Evolutionary conservation across 2,329 filamentous ascomycete genomes (phyloP).

Genomic region (Xylariaceae sp.): DNA sequence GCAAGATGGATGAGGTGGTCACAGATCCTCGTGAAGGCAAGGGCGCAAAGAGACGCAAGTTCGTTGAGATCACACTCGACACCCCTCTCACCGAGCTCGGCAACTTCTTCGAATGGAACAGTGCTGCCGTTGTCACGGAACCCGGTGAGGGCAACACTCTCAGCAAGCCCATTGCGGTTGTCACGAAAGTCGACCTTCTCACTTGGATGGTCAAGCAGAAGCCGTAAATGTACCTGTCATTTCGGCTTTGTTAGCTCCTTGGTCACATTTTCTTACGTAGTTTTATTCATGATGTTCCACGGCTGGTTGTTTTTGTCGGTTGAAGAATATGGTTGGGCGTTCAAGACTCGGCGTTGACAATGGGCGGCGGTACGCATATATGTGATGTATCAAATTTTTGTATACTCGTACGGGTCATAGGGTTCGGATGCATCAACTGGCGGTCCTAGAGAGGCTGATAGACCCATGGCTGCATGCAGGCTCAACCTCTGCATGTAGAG

Average conservation of each 20-base stretch:
- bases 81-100: conserved; percentile 79
- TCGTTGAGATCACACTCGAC: conserved; percentile 90
- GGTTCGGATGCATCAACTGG: conserved; percentile 21
- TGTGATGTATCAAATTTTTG: conserved; percentile 5
- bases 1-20: conserved; percentile 77
- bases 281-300: not conserved
- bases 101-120: conserved; percentile 98
- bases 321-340: conserved; percentile 1
- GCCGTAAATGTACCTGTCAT: conserved; percentile 15
- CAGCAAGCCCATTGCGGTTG: conserved; percentile 78
- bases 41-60: conserved; percentile 56
- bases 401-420: not conserved
- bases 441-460: conserved; percentile 14
- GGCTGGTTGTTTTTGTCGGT: conserved; percentile 4
- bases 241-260: not conserved
- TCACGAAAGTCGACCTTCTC: conserved; percentile 93
- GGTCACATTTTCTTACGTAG: not conserved
- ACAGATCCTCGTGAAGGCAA: conserved; percentile 65
- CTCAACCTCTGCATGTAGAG: conserved; percentile 33
- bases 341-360: conserved; percentile 10
- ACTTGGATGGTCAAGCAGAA: conserved; percentile 79
- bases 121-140: conserved; percentile 89
- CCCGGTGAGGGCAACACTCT: conserved; percentile 47
- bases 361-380: not conserved
- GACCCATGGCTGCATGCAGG: conserved; percentile 16